A percentile compares a stretch with the other conserved stretches of the same genome.
Evolutionary conservation across 495 filamentous ascomycete species (phyloP).

Genomic region (Alectoria sarmentosa): DNA sequence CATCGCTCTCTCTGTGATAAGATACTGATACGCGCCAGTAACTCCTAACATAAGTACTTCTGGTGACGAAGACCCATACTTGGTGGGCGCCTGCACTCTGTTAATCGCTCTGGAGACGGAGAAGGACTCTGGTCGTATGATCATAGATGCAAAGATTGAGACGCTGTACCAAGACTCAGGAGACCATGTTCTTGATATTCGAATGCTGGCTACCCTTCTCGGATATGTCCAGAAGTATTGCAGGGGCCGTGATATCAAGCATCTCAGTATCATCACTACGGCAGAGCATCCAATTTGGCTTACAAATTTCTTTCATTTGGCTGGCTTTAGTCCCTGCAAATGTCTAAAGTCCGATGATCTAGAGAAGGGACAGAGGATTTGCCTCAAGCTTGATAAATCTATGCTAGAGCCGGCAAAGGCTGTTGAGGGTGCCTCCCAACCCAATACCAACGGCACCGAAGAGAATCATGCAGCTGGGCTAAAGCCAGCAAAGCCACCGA

Average conservation of each 20-base stretch:
- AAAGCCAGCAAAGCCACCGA: neutral
- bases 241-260: conserved; percentile 3
- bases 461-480: neutral
- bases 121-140: neutral
- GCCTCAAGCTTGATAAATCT: conserved; percentile 5
- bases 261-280: conserved; percentile 6
- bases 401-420: neutral
- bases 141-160: conserved; percentile 11
- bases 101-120: neutral
- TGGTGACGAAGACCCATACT: neutral
- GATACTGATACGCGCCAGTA: neutral
- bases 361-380: neutral
- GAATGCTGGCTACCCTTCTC: conserved; percentile 5
- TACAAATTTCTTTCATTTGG: neutral
- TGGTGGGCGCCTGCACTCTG: neutral
- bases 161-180: neutral
- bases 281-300: conserved; percentile 3
- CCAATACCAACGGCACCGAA: neutral
- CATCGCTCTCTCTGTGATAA: neutral
- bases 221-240: conserved; percentile 8
- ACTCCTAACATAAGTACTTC: neutral
- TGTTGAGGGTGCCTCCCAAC: neutral
- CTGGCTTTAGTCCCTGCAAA: conserved; percentile 5
- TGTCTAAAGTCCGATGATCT: conserved; percentile 4
- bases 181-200: conserved; percentile 7